These are phyloP conservation scores for Aspergillus incahuasiensis DNA, from an alignment of 495 filamentous ascomycete species.

Conservation along the genomic window DNA sequence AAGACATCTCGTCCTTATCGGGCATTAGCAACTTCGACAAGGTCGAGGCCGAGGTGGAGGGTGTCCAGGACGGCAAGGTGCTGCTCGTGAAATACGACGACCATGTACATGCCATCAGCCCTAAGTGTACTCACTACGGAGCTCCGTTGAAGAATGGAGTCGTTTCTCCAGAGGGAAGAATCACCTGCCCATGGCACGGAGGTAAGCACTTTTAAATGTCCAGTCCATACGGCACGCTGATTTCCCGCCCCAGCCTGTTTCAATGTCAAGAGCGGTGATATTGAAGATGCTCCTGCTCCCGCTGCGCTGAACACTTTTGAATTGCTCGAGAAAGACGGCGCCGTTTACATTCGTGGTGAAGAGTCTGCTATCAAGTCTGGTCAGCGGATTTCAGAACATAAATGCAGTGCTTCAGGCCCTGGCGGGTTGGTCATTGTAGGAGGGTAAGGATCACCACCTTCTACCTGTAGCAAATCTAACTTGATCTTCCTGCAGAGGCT, in stretches of 20 bases:
- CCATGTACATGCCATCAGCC: conserved; percentile 69
- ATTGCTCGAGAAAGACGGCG: conserved; percentile 69
- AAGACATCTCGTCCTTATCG: conserved; percentile 62
- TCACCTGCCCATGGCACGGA: conserved; percentile 96
- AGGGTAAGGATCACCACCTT: conserved; percentile 49
- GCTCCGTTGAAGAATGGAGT: conserved; percentile 84
- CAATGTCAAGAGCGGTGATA: conserved; percentile 79
- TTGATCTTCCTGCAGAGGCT: conserved; percentile 49
- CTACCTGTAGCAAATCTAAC: not conserved
- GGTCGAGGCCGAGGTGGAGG: conserved; percentile 84
- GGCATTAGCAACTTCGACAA: conserved; percentile 75
- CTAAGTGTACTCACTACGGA: conserved; percentile 93
- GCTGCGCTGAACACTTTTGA: conserved; percentile 79
- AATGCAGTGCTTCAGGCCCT: conserved; percentile 57
- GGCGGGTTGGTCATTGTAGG: conserved; percentile 84
- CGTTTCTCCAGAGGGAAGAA: conserved; percentile 70
- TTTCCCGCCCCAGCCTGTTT: conserved; percentile 69
- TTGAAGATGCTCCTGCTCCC: conserved; percentile 89
- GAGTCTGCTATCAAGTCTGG: conserved; percentile 74
- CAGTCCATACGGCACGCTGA: not conserved
- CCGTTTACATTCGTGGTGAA: conserved; percentile 78
- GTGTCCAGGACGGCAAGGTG: conserved; percentile 78
- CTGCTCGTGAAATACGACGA: conserved; percentile 73
- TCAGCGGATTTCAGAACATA: conserved; percentile 65
- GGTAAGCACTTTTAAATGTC: conserved; percentile 44